These are phyloP conservation scores for Marvania coccoides DNA, from an alignment of 139 green algal genomes.

Conservation along the genomic window DNA sequence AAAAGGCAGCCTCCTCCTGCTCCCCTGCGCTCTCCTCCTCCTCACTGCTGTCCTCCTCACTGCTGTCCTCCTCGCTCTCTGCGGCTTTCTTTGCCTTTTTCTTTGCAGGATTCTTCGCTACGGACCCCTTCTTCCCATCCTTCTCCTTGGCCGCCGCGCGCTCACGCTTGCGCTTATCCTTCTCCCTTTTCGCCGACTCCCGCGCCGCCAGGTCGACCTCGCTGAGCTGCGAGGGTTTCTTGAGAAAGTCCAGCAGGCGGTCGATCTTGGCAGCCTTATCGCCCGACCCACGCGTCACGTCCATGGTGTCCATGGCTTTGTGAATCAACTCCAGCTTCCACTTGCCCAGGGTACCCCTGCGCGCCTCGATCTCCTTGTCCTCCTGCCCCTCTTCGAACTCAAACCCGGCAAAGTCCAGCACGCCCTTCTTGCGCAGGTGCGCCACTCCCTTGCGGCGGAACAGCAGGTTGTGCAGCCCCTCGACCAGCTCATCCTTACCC, in stretches of 20 bases:
- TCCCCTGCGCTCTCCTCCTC: not conserved
- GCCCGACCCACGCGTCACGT: conserved; percentile 42
- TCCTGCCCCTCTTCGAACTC: conserved; percentile 37
- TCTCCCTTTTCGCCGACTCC: conserved; percentile 52
- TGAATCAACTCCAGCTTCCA: conserved; percentile 45
- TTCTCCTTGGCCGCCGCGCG: conserved; percentile 9
- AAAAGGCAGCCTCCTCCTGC: not conserved
- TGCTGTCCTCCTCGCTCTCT: conserved; percentile 2
- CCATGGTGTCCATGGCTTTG: conserved; percentile 49
- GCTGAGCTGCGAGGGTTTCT: conserved; percentile 34
- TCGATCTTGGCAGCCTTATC: conserved; percentile 53
- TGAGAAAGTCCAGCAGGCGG: conserved; percentile 52
- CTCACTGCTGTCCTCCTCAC: conserved; percentile 10
- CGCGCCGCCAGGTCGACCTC: conserved; percentile 51
- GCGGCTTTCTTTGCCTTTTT: conserved; percentile 17
- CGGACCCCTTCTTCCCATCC: conserved; percentile 16
- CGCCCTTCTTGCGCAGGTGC: conserved; percentile 46
- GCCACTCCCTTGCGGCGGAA: conserved; percentile 45
- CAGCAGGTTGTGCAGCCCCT: conserved; percentile 48
- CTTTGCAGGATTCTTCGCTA: not conserved
- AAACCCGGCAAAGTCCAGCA: conserved; percentile 59
- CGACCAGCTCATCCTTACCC: conserved; percentile 49
- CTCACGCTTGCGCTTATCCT: conserved; percentile 42
- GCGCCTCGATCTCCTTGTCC: conserved; percentile 44
- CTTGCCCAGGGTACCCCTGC: conserved; percentile 32